Evolutionary conservation across 2,329 filamentous ascomycete species (phyloP).

Genomic region (Colletotrichum agaves): DNA sequence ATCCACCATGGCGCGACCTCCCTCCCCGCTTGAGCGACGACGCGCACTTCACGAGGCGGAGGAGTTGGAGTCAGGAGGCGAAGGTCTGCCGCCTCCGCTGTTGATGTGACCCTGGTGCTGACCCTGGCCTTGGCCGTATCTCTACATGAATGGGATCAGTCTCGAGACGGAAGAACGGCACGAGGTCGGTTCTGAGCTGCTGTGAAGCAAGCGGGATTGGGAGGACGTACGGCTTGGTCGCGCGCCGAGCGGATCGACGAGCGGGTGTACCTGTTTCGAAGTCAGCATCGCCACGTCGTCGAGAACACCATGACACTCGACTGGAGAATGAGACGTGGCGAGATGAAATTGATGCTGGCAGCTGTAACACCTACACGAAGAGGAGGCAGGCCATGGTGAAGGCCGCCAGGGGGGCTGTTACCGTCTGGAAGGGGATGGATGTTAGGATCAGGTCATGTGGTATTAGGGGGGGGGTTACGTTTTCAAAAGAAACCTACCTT

Average conservation of each 20-base stretch:
- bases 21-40: no score
- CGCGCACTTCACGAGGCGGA: neutral
- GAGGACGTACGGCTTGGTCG: slow-evolving; percentile 45
- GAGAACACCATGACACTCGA: no score
- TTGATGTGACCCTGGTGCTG: slow-evolving; percentile 18
- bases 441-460: neutral
- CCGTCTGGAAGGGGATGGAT: slow-evolving; percentile 45
- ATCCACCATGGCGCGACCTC: no score
- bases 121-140: slow-evolving; percentile 20
- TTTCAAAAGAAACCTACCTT: slow-evolving; percentile 11
- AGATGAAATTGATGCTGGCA: neutral
- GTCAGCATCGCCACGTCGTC: neutral
- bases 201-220: neutral
- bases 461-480: neutral
- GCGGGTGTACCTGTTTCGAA: slow-evolving; percentile 49
- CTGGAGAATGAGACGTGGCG: neutral
- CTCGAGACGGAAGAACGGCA: neutral
- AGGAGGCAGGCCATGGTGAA: slow-evolving; percentile 65
- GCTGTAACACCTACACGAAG: slow-evolving; percentile 52
- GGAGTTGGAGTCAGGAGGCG: neutral
- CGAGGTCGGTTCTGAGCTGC: neutral
- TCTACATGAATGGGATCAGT: slow-evolving; percentile 12
- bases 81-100: neutral
- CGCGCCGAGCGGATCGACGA: slow-evolving; percentile 54
- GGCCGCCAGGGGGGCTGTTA: slow-evolving; percentile 62